Conservation (phyloP, 1,284 basidiomycete species). For the Ceratobasidium sp. region DNA sequence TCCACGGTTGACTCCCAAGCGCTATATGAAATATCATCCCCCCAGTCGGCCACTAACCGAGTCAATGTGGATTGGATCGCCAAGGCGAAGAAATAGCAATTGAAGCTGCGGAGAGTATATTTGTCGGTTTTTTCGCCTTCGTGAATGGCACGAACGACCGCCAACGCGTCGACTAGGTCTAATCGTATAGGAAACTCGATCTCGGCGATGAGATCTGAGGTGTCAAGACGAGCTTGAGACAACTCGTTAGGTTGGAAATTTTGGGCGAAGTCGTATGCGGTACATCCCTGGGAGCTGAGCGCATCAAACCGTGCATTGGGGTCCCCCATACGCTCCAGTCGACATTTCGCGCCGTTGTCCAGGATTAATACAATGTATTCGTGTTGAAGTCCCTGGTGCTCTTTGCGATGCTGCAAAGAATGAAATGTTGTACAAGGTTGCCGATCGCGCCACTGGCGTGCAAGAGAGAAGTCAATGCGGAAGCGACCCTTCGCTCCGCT, state of each 20-base stretch:
- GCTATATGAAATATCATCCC: too few species aligned
- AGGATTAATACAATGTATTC: neutral
- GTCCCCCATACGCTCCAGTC: neutral
- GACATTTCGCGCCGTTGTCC: neutral
- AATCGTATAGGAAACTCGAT: neutral
- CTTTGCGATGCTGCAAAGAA: neutral
- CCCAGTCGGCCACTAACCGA: too few species aligned
- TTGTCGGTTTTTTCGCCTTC: neutral
- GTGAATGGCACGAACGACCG: neutral
- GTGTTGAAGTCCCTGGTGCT: neutral
- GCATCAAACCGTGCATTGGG: neutral
- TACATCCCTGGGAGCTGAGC: neutral
- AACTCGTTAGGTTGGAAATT: neutral
- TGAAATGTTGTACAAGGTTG: neutral
- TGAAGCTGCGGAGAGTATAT: neutral
- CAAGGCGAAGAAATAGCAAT: neutral
- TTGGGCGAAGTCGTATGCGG: neutral
- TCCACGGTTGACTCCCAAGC: too few species aligned
- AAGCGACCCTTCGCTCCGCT: neutral
- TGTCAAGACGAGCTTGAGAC: neutral
- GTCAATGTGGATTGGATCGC: too few species aligned
- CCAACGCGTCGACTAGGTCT: neutral
- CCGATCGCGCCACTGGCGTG: neutral
- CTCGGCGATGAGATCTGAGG: neutral
- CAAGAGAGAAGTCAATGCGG: neutral